These are phyloP conservation scores for Inga oerstediana DNA, from an alignment of 306 rosid genomes.

Conservation along the genomic window DNA sequence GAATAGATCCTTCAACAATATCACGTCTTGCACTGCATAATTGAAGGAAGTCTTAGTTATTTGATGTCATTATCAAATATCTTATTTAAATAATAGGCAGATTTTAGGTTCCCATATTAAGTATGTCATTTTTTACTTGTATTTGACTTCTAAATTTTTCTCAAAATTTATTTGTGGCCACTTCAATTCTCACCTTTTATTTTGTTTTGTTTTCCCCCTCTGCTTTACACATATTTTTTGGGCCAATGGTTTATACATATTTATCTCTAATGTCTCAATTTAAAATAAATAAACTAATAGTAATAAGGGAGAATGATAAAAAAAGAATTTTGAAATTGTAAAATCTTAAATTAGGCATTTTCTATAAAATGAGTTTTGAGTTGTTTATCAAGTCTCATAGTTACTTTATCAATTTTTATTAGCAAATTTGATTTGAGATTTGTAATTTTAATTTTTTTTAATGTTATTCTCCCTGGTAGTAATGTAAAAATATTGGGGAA, in stretches of 20 bases:
- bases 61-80: neutral
- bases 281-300: neutral
- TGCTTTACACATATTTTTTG: neutral
- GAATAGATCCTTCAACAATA: neutral
- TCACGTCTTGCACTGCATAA: neutral
- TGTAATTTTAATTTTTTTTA: too few relatives aligned
- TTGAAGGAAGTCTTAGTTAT: neutral
- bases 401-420: too few relatives aligned
- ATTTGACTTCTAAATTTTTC: neutral
- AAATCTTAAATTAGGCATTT: too few relatives aligned
- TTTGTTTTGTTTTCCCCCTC: neutral
- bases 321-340: too few relatives aligned
- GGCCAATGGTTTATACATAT: neutral
- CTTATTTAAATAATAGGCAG: neutral
- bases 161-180: neutral
- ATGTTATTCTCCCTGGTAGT: neutral
- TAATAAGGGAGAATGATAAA: too few relatives aligned
- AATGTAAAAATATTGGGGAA: neutral
- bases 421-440: too few relatives aligned
- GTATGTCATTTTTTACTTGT: neutral
- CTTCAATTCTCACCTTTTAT: neutral
- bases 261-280: neutral
- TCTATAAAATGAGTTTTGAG: too few relatives aligned
- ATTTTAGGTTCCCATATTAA: neutral
- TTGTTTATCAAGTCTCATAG: fast-evolving